A percentile compares a stretch with the other conserved stretches of the same genome.
phyloP scores from a whole-genome alignment of 306 rosid species.

The Acacia crassicarpa region DNA sequence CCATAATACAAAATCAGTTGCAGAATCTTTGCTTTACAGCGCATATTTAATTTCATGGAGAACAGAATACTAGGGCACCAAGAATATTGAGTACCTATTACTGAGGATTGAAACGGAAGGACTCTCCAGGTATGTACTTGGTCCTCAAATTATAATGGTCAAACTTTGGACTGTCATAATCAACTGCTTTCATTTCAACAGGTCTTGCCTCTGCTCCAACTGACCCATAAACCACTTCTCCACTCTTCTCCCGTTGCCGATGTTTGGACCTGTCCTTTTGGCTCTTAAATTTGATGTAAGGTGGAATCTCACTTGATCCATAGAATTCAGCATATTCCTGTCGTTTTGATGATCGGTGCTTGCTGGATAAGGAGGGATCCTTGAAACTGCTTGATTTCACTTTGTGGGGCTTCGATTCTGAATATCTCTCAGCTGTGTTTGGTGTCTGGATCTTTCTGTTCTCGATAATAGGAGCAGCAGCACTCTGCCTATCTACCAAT shows the following conservation, averaged over 20 bases:
- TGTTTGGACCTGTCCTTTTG: constrained; percentile 84
- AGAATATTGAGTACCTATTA: constrained; percentile 24
- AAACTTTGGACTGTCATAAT: constrained; percentile 52
- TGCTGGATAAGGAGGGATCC: constrained; percentile 76
- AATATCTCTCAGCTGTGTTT: constrained; percentile 52
- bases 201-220: constrained; percentile 57
- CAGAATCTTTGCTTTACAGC: constrained; percentile 22
- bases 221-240: constrained; percentile 55
- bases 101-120: constrained; percentile 50
- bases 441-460: constrained; percentile 56
- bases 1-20: constrained; percentile 30
- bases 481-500: constrained; percentile 45
- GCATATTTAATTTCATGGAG: constrained; percentile 38
- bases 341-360: constrained; percentile 77
- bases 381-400: constrained; percentile 74
- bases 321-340: constrained; percentile 74
- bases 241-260: constrained; percentile 81
- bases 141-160: constrained; percentile 76
- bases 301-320: constrained; percentile 68
- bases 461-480: constrained; percentile 52
- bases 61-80: constrained; percentile 25
- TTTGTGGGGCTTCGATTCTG: constrained; percentile 77
- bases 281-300: constrained; percentile 68
- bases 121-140: constrained; percentile 52
- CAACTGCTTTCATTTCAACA: constrained; percentile 51